These are phyloP conservation scores for Chytriomyces sp. DNA, from an alignment of 192 early-diverging fungal species.

Conservation along the genomic window DNA sequence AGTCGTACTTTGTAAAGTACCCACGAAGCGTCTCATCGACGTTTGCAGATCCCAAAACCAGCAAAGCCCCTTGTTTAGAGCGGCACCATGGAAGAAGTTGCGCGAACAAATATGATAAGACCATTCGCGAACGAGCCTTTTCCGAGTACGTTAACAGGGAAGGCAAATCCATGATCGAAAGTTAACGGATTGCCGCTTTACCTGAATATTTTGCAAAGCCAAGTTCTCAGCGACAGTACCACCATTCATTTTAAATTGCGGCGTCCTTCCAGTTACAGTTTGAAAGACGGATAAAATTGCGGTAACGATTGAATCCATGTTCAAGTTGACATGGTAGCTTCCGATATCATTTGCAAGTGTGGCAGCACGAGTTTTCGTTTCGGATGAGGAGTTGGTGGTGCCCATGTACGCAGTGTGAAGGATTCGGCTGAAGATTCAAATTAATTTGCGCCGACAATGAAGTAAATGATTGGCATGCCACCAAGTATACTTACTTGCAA, in stretches of 20 bases:
- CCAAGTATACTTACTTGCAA: constrained; percentile 53
- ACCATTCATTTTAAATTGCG: constrained; percentile 82
- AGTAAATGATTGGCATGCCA: too few species aligned
- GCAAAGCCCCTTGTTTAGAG: constrained; percentile 66
- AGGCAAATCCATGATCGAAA: not conserved
- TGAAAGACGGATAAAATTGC: constrained; percentile 79
- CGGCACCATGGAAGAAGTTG: constrained; percentile 93
- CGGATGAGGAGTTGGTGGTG: constrained; percentile 83
- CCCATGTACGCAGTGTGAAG: constrained; percentile 99
- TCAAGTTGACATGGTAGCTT: constrained; percentile 88
- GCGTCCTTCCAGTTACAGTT: constrained; percentile 73
- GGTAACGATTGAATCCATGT: constrained; percentile 83
- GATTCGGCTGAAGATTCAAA: constrained; percentile 55
- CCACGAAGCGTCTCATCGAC: constrained; percentile 97
- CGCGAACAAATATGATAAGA: constrained; percentile 92
- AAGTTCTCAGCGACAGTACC: constrained; percentile 86
- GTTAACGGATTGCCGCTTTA: constrained; percentile 8
- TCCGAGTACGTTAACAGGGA: not conserved
- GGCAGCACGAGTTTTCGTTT: constrained; percentile 83
- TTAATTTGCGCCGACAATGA: not conserved
- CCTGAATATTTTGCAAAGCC: constrained; percentile 96
- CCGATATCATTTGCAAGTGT: constrained; percentile 74
- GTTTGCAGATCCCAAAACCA: constrained; percentile 96
- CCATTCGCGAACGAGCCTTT: constrained; percentile 91
- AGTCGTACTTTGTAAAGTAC: constrained; percentile 99